Conservation (phyloP, 345 rosid species). For the Camelina neglecta region DNA sequence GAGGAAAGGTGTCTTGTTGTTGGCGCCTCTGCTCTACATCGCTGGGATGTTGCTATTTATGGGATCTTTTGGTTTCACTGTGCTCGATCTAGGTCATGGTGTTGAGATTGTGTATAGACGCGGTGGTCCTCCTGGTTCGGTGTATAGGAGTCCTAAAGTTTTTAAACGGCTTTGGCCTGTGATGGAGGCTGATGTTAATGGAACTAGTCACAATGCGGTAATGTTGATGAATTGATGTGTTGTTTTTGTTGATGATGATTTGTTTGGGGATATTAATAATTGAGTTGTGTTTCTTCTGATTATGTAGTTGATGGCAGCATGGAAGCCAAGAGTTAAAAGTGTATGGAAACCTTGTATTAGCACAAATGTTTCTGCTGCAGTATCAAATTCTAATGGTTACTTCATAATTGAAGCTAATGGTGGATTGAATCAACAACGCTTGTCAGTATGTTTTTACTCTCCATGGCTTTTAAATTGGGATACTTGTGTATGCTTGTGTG, state of each 20-base stretch:
- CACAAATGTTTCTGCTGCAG: slow-evolving; percentile 51
- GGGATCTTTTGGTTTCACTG: slow-evolving; percentile 85
- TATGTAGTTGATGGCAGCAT: slow-evolving; percentile 68
- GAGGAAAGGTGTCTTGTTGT: slow-evolving; percentile 73
- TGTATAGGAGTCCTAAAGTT: slow-evolving; percentile 88
- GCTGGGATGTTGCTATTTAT: slow-evolving; percentile 83
- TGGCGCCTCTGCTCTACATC: slow-evolving; percentile 88
- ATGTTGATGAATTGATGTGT: background rate
- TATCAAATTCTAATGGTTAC: slow-evolving; percentile 78
- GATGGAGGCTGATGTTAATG: slow-evolving; percentile 75
- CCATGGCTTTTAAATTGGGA: background rate
- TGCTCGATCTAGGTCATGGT: slow-evolving; percentile 62
- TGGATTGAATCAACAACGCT: slow-evolving; percentile 96
- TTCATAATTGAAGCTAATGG: slow-evolving; percentile 98
- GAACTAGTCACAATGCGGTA: slow-evolving; percentile 66
- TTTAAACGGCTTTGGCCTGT: slow-evolving; percentile 81
- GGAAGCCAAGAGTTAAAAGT: slow-evolving; percentile 61
- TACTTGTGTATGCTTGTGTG: background rate
- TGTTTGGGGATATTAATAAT: too few species aligned
- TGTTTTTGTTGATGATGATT: background rate
- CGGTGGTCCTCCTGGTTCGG: slow-evolving; percentile 65
- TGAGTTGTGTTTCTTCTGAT: slow-evolving; percentile 4
- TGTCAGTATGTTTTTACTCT: slow-evolving; percentile 72
- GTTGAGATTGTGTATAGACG: slow-evolving; percentile 60
- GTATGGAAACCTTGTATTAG: slow-evolving; percentile 75